phyloP scores from a whole-genome alignment of 106 monocot species.

The Ottelia alismoides region DNA sequence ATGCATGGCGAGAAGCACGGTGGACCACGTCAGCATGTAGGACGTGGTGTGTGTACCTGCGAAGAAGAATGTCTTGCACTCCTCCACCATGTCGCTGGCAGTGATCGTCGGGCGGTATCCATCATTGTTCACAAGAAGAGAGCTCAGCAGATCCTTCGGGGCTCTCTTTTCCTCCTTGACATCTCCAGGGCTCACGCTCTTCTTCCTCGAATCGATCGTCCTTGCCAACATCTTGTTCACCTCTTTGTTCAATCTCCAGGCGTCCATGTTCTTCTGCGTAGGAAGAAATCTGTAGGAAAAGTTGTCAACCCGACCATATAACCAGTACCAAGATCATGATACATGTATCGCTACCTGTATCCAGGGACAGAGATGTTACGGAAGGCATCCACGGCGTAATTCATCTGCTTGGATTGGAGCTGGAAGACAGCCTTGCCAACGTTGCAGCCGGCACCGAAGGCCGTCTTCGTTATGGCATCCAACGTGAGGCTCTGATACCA shows the following conservation, averaged over 20 bases:
- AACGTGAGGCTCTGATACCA: not conserved
- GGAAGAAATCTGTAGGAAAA: slow-evolving; percentile 75
- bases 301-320: too few relatives aligned
- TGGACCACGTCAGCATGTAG: slow-evolving; percentile 78
- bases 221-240: slow-evolving; percentile 27
- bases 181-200: slow-evolving; percentile 3
- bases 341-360: too few relatives aligned
- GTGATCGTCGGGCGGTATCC: too few relatives aligned
- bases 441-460: not conserved
- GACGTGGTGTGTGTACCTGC: slow-evolving; percentile 88
- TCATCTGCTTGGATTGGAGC: slow-evolving; percentile 56
- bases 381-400: slow-evolving; percentile 57
- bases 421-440: slow-evolving; percentile 25
- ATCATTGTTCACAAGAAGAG: not conserved
- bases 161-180: not conserved
- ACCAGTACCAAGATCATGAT: too few relatives aligned
- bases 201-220: slow-evolving; percentile 35
- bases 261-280: slow-evolving; percentile 41
- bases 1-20: slow-evolving; percentile 74
- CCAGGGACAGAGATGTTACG: slow-evolving; percentile 54
- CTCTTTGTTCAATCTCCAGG: slow-evolving; percentile 66
- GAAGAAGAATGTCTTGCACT: slow-evolving; percentile 97
- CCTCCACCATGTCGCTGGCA: slow-evolving; percentile 62
- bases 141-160: not conserved
- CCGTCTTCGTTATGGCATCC: not conserved